Base-by-base conservation (phyloP, 2,329 filamentous ascomycete species). In the Trichoderma gracile region DNA sequence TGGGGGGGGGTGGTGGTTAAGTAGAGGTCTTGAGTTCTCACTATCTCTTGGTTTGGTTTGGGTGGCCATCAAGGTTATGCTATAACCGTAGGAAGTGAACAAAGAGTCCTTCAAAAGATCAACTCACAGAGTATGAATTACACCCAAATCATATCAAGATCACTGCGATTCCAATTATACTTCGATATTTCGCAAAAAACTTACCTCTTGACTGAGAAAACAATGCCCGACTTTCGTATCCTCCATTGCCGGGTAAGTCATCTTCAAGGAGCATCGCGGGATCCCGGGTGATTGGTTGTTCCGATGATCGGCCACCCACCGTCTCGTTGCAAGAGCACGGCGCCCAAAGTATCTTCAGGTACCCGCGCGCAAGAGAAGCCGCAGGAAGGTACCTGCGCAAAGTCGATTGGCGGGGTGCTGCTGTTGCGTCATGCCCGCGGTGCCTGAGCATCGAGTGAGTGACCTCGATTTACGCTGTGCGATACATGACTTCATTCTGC, bases 381-480 rank as follows among this genome's bases (percentile, higher is more conserved):
- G 50, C 60, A 23, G 52, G 30, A 49, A 25, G 33, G 60, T 63
- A 63, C 60, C 59, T 62, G 59, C 59, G 40, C 59, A 19, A 53
- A 61, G 52, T 45, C 27, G 38, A 42, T 47, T 59, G 50, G 65
- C 27, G 30, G 55, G 56, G 23, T 58, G 53, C 42, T 49, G n/a
- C 12, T 19, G 68, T 75, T 75, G 73, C 73, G 73, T 75, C 73
- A 75, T 72, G 73, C 67, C 68, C 67, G 69, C 68, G 69, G 71
- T 72, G 71, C 73, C 74, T 64, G 61, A 45, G 43, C 43, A 8
- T 45, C 17, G 17, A 19, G 19, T 40, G 30, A 40, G 40, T 21
- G 3, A 15, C 43, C 56, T 49, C 23, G 40, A 27, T 43, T 55
- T 55, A 14, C 33, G 21, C 19, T 7, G 53, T 43, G 23, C 23